Conservation (phyloP, 2,329 filamentous ascomycete genomes). For the Trichoderma arundinaceum region DNA sequence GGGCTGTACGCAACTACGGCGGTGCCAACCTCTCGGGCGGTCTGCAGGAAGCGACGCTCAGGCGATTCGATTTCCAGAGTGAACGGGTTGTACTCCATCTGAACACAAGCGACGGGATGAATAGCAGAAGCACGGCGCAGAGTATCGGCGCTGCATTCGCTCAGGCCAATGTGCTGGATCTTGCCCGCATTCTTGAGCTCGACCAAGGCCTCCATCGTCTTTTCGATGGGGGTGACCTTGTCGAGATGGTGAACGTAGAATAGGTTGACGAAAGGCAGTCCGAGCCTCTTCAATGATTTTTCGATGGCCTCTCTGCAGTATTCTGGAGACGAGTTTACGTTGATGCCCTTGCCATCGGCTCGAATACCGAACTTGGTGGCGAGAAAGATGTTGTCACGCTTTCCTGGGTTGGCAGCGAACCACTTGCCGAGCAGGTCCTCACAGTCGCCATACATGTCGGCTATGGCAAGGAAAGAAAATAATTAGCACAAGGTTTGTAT, state of each 20-base stretch:
- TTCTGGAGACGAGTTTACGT: slow-evolving; percentile 19
- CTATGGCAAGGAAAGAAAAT: slow-evolving; percentile 22
- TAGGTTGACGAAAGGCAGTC: slow-evolving; percentile 60
- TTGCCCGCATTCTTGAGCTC: slow-evolving; percentile 59
- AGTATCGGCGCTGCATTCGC: slow-evolving; percentile 55
- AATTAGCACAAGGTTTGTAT: not conserved
- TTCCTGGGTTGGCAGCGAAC: slow-evolving; percentile 53
- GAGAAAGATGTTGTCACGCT: slow-evolving; percentile 56
- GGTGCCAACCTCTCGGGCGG: slow-evolving; percentile 62
- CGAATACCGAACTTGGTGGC: slow-evolving; percentile 48
- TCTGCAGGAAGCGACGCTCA: slow-evolving; percentile 55
- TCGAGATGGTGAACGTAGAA: slow-evolving; percentile 61
- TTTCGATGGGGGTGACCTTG: slow-evolving; percentile 52
- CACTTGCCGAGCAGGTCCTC: slow-evolving; percentile 58
- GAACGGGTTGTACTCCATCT: slow-evolving; percentile 62
- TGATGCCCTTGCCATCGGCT: not conserved
- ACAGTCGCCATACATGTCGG: slow-evolving; percentile 53
- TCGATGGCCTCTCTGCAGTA: slow-evolving; percentile 37
- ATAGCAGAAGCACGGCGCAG: slow-evolving; percentile 58
- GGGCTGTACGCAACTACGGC: slow-evolving; percentile 65
- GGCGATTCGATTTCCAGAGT: slow-evolving; percentile 63
- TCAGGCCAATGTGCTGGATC: slow-evolving; percentile 62
- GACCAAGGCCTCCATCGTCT: slow-evolving; percentile 58
- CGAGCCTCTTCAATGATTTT: slow-evolving; percentile 53
- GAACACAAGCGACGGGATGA: slow-evolving; percentile 55